Percentiles rank a stretch among this genome's conserved stretches.
phyloP scores from a whole-genome alignment of 306 rosid species.

The Cicer chorassanicum region DNA sequence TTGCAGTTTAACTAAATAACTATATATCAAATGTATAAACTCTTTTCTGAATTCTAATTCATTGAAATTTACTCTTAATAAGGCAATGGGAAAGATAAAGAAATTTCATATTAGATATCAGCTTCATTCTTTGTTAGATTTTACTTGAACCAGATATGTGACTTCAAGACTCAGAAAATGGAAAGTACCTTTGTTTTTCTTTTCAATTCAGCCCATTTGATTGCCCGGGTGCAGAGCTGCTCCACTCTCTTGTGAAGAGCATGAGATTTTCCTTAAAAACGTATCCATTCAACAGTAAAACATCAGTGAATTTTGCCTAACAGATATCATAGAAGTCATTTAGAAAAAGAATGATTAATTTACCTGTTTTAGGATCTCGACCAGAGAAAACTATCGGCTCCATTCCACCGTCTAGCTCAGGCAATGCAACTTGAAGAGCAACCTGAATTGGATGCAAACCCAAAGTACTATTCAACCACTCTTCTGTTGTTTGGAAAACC shows the following conservation, averaged over 20 bases:
- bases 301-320: neutral
- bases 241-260: constrained; percentile 67
- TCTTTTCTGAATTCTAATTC: constrained; percentile 12
- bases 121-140: constrained; percentile 28
- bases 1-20: neutral
- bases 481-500: constrained; percentile 98
- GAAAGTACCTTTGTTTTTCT: constrained; percentile 57
- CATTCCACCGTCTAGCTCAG: constrained; percentile 99
- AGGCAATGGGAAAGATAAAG: neutral
- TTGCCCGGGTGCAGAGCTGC: constrained; percentile 59
- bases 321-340: neutral
- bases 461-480: constrained; percentile 93
- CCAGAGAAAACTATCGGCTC: constrained; percentile 97
- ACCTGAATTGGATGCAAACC: constrained; percentile 99
- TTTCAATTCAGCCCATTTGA: constrained; percentile 60
- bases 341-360: neutral
- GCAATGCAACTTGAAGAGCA: constrained; percentile 97
- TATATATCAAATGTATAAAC: neutral
- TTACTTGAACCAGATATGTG: constrained; percentile 23
- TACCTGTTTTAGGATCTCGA: constrained; percentile 95
- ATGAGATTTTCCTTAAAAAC: constrained; percentile 56
- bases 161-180: constrained; percentile 13
- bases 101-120: neutral
- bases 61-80: constrained; percentile 1
- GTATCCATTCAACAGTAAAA: constrained; percentile 35